phyloP scores from a whole-genome alignment of 306 rosid species.

The Prunus davidiana region DNA sequence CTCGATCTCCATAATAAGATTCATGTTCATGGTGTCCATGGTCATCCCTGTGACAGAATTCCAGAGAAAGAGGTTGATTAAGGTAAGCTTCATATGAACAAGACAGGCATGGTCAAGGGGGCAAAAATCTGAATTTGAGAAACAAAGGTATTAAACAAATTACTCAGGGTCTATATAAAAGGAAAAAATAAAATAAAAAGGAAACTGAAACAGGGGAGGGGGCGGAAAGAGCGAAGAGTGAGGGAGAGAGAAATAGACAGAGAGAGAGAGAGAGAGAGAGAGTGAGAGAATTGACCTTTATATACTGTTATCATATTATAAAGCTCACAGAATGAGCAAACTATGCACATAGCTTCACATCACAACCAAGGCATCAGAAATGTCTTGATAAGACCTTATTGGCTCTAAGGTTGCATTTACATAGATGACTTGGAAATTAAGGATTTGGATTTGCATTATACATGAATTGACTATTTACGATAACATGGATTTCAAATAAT shows the following conservation, averaged over 20 bases:
- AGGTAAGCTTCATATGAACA: background rate
- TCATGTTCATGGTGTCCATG: conserved; percentile 97
- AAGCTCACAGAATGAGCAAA: background rate
- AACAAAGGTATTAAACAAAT: background rate
- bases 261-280: too few species aligned
- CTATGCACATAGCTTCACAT: too few species aligned
- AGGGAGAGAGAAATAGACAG: too few species aligned
- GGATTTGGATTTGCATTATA: background rate
- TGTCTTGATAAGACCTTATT: background rate
- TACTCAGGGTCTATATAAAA: background rate
- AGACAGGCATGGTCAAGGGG: background rate
- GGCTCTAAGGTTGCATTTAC: background rate
- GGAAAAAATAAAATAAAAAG: background rate
- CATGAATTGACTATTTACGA: background rate
- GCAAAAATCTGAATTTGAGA: background rate
- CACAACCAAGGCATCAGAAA: background rate
- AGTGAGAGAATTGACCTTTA: too few species aligned
- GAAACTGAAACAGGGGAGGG: too few species aligned
- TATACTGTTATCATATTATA: too few species aligned
- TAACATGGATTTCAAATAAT: background rate
- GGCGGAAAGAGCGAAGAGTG: too few species aligned
- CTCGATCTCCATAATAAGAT: conserved; percentile 94
- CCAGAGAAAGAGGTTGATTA: conserved; percentile 5
- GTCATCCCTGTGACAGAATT: conserved; percentile 58
- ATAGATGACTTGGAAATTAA: background rate